Evolutionary conservation across 2,329 filamentous ascomycete species (phyloP).

Genomic region (Nothophaeocryptopus gaeumannii): DNA sequence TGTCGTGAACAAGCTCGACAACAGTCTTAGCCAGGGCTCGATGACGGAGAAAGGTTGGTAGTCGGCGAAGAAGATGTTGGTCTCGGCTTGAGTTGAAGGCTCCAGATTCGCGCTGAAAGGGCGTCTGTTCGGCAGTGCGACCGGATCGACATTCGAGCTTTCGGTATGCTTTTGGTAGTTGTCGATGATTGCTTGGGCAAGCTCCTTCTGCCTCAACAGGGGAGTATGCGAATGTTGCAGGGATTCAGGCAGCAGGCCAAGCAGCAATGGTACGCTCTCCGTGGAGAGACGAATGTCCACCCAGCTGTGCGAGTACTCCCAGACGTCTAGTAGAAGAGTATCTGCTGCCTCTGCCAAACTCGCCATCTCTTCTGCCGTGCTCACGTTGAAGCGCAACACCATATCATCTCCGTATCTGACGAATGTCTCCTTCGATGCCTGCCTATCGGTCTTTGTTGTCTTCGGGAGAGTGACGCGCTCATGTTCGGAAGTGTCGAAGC

Average conservation of each 20-base stretch:
- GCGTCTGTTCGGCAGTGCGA: conserved; percentile 8
- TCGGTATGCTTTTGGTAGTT: conserved; percentile 54
- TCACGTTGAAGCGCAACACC: conserved; percentile 85
- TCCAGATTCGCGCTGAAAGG: conserved; percentile 29
- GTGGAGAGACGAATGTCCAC: conserved; percentile 79
- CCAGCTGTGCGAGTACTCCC: conserved; percentile 77
- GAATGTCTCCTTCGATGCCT: conserved; percentile 24
- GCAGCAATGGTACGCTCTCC: conserved; percentile 72
- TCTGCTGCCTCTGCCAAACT: conserved; percentile 71
- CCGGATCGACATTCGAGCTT: conserved; percentile 9
- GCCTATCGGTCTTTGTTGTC: not conserved
- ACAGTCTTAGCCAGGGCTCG: conserved; percentile 84
- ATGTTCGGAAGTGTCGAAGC: conserved; percentile 6
- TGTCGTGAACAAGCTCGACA: conserved; percentile 84
- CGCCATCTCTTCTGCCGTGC: conserved; percentile 63
- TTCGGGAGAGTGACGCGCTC: conserved; percentile 3
- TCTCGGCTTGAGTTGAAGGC: conserved; percentile 21
- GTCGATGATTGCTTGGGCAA: conserved; percentile 72
- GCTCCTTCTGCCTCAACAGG: conserved; percentile 67
- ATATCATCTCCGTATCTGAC: conserved; percentile 70
- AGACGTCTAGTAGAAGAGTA: conserved; percentile 81
- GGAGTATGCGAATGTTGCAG: conserved; percentile 69
- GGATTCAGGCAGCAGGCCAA: conserved; percentile 72
- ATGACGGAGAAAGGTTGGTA: conserved; percentile 87
- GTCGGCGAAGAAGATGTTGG: conserved; percentile 82